Percentiles rank a stretch among this genome's conserved stretches.
Evolutionary conservation across 1,284 basidiomycete species (phyloP).

Genomic region (Ceratobasidium papillatum): DNA sequence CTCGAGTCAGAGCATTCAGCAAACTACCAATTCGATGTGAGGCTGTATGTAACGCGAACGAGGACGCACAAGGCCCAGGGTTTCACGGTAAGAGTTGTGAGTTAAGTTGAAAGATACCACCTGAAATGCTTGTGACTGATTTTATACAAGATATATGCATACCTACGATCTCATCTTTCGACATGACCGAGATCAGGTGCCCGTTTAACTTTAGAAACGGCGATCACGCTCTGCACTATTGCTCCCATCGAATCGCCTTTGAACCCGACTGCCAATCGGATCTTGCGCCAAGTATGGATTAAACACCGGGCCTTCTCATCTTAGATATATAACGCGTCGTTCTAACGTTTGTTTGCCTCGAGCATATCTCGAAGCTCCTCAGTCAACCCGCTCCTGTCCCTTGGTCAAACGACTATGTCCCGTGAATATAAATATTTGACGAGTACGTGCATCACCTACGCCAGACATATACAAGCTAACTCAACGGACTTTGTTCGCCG

Average conservation of each 20-base stretch:
- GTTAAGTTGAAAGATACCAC: too few relatives aligned
- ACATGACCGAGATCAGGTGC: too few relatives aligned
- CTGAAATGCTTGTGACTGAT: too few relatives aligned
- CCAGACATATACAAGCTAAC: neutral
- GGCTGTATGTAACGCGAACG: too few relatives aligned
- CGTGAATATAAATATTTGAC: constrained; percentile 31
- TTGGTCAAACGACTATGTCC: neutral
- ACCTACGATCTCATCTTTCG: too few relatives aligned
- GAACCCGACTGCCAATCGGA: neutral
- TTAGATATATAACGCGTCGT: neutral
- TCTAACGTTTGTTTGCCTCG: neutral
- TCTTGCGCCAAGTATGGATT: neutral
- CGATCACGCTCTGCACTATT: neutral
- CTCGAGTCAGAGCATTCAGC: too few relatives aligned
- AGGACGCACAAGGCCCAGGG: too few relatives aligned
- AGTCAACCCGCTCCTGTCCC: neutral
- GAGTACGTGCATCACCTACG: neutral
- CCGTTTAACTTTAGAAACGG: neutral
- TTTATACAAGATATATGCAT: too few relatives aligned
- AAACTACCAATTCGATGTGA: too few relatives aligned
- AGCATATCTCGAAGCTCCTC: neutral
- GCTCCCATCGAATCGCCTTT: neutral
- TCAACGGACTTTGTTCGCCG: neutral
- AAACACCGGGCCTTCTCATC: neutral
- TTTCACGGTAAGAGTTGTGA: too few relatives aligned